These are phyloP conservation scores for Penicillium desertorum DNA, from an alignment of 495 filamentous ascomycete genomes.

Conservation along the genomic window DNA sequence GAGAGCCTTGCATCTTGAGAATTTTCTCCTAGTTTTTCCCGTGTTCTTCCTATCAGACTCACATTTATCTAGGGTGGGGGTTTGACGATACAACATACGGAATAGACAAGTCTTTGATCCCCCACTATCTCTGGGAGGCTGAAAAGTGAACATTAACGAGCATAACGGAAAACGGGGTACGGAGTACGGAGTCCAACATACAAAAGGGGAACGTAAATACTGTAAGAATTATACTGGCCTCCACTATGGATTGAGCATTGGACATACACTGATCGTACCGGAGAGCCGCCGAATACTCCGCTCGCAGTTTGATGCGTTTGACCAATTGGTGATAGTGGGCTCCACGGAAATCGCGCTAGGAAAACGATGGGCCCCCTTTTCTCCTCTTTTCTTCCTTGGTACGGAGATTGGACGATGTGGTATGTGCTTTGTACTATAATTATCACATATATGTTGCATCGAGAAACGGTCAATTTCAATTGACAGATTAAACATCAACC, in stretches of 20 bases:
- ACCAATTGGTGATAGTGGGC: background rate
- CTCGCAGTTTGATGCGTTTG: slow-evolving; percentile 5
- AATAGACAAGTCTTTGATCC: background rate
- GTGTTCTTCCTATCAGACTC: slow-evolving; percentile 23
- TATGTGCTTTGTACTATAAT: slow-evolving; percentile 8
- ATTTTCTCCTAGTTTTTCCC: slow-evolving; percentile 4
- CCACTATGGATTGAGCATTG: background rate
- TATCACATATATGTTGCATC: background rate
- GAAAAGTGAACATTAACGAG: background rate
- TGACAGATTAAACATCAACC: background rate
- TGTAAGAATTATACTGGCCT: background rate
- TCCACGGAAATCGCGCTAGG: slow-evolving; percentile 8
- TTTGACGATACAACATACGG: background rate
- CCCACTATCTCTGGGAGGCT: background rate
- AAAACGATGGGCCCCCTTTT: slow-evolving; percentile 15
- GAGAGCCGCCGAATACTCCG: slow-evolving; percentile 33
- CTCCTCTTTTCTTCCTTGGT: slow-evolving; percentile 16
- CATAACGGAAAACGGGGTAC: no score
- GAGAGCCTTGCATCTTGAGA: slow-evolving; percentile 34
- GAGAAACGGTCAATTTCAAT: background rate
- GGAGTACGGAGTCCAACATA: no score
- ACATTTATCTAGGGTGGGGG: background rate
- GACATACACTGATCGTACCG: slow-evolving; percentile 13
- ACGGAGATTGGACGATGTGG: background rate
- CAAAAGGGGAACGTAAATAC: background rate